Evolutionary conservation across 805 yeast genomes (phyloP).

Genomic region (Starmerella apis): DNA sequence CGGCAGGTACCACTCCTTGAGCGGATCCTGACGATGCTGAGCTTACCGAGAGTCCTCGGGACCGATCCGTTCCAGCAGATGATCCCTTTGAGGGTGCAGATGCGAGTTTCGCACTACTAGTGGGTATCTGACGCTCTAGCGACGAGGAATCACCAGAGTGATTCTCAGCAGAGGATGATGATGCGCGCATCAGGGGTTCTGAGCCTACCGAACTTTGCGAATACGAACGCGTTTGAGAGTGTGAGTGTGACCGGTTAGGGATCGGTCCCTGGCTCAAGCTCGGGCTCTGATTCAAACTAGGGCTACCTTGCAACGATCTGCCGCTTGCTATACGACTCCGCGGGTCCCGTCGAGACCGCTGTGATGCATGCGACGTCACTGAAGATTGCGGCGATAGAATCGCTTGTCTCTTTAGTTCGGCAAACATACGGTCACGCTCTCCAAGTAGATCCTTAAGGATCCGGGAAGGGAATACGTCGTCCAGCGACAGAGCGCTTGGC

Average conservation of each 20-base stretch:
- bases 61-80: slow-evolving; percentile 3
- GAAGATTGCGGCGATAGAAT: slow-evolving; percentile 15
- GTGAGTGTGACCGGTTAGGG: neutral
- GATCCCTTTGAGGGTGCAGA: neutral
- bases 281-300: slow-evolving; percentile 1
- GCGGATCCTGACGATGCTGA: neutral
- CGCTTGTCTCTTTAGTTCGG: slow-evolving; percentile 41
- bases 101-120: neutral
- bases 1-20: neutral
- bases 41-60: neutral
- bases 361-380: slow-evolving; percentile 10
- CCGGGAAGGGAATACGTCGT: slow-evolving; percentile 48
- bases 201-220: neutral
- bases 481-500: slow-evolving; percentile 39
- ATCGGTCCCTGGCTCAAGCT: slow-evolving; percentile 2
- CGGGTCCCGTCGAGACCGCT: slow-evolving; percentile 8
- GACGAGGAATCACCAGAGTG: neutral
- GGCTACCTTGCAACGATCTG: neutral
- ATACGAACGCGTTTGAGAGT: neutral
- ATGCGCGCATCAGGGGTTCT: neutral
- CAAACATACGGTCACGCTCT: slow-evolving; percentile 53
- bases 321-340: slow-evolving; percentile 5
- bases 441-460: slow-evolving; percentile 53
- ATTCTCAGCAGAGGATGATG: neutral
- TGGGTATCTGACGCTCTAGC: neutral